Percentiles rank a stretch among this genome's conserved stretches.
phyloP scores from a whole-genome alignment of 2,329 filamentous ascomycete species.

The Pseudonectria foliicola region DNA sequence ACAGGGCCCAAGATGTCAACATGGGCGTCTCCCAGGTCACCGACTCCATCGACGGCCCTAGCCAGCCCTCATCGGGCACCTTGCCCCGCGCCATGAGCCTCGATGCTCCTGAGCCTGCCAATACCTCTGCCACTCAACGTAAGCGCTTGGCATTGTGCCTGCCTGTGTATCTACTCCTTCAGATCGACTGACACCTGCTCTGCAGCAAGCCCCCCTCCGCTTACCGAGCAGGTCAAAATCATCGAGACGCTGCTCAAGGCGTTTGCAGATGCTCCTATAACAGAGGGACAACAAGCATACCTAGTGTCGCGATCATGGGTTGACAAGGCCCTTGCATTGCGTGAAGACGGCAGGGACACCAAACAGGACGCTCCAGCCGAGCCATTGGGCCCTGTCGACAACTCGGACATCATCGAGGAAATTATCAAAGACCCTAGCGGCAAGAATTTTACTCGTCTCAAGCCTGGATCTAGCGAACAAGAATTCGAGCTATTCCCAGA shows the following conservation, averaged over 20 bases:
- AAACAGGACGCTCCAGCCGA: conserved; percentile 55
- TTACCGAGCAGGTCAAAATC: conserved; percentile 59
- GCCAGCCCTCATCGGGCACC: conserved; percentile 10
- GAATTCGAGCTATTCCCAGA: conserved; percentile 72
- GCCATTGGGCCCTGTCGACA: conserved; percentile 73
- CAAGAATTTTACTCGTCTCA: conserved; percentile 64
- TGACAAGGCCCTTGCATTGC: conserved; percentile 60
- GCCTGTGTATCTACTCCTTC: background rate
- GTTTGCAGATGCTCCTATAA: conserved; percentile 43
- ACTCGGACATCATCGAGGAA: conserved; percentile 69
- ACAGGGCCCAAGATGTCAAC: conserved; percentile 38
- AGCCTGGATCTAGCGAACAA: conserved; percentile 58
- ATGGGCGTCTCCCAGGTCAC: conserved; percentile 30
- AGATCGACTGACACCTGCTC: conserved; percentile 9
- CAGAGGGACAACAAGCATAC: conserved; percentile 69
- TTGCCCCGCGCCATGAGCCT: conserved; percentile 36
- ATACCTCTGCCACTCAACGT: conserved; percentile 20
- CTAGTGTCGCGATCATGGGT: conserved; percentile 78
- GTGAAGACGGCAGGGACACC: conserved; percentile 48
- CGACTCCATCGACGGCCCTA: conserved; percentile 8
- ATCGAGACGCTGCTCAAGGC: conserved; percentile 57
- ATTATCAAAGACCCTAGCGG: conserved; percentile 43
- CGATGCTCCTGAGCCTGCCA: conserved; percentile 27
- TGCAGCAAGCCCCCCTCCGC: conserved; percentile 27
- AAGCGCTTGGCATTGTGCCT: conserved; percentile 10